phyloP scores from a whole-genome alignment of 2,329 filamentous ascomycete species.

The Bipolaris zeicola region DNA sequence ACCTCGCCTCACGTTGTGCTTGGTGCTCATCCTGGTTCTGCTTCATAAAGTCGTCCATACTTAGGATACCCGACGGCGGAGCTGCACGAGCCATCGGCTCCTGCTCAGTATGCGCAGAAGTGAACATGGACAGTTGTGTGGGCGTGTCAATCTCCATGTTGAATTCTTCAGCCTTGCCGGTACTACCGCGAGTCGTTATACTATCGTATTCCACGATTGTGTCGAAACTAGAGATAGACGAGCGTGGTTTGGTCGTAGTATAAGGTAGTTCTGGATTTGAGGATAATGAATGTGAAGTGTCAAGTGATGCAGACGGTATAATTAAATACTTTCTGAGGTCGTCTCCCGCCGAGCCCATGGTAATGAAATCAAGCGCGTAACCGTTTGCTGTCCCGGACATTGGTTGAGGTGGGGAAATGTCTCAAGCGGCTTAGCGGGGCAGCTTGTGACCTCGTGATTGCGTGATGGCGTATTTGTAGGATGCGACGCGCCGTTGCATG shows the following conservation, averaged over 20 bases:
- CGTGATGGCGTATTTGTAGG: conserved; percentile 30
- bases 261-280: conserved; percentile 5
- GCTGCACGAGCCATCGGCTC: background rate
- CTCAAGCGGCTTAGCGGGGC: conserved; percentile 12
- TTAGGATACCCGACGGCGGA: conserved; percentile 15
- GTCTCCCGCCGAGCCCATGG: conserved; percentile 19
- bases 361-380: conserved; percentile 1
- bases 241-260: background rate
- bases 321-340: conserved; percentile 30
- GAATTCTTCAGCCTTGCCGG: background rate
- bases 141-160: conserved; percentile 20
- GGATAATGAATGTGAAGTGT: conserved; percentile 25
- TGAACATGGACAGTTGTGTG: background rate
- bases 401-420: background rate
- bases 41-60: conserved; percentile 29
- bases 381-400: conserved; percentile 8
- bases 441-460: conserved; percentile 29
- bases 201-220: background rate
- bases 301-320: conserved; percentile 9
- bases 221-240: background rate
- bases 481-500: background rate
- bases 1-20: conserved; percentile 14
- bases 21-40: conserved; percentile 11
- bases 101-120: background rate
- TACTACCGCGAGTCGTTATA: background rate